Evolutionary conservation across 1,284 basidiomycete species (phyloP).

Genomic region (Ustilago sp.): DNA sequence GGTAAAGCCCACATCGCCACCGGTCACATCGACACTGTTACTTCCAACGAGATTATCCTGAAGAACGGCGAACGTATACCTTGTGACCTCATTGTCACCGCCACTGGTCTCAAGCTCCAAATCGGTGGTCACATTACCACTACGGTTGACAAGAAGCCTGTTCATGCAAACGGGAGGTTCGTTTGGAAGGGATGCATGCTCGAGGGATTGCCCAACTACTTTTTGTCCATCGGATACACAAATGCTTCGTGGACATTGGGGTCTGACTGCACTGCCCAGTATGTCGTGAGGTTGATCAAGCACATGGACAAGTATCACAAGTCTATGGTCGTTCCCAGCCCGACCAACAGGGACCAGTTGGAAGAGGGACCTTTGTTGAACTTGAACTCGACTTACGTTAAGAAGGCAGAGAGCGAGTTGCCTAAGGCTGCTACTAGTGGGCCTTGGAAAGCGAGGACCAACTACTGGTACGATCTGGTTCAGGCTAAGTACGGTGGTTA

Average conservation of each 20-base stretch:
- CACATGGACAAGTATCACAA: conserved; percentile 57
- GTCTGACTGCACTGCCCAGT: conserved; percentile 62
- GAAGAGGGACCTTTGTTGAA: conserved; percentile 55
- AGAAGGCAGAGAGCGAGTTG: conserved; percentile 54
- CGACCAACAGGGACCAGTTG: conserved; percentile 24
- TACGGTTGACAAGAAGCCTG: conserved; percentile 58
- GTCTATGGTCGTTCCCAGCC: conserved; percentile 31
- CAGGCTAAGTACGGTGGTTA: conserved; percentile 53
- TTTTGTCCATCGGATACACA: conserved; percentile 64
- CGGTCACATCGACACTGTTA: conserved; percentile 65
- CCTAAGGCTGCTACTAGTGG: conserved; percentile 60
- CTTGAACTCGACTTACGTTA: conserved; percentile 66
- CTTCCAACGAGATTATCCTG: conserved; percentile 56
- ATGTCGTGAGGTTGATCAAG: conserved; percentile 55
- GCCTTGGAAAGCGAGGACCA: conserved; percentile 56
- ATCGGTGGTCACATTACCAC: conserved; percentile 58
- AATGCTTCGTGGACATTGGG: conserved; percentile 69
- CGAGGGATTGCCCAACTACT: conserved; percentile 65
- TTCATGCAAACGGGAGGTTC: conserved; percentile 46
- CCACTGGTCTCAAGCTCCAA: conserved; percentile 66
- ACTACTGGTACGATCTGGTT: conserved; percentile 61
- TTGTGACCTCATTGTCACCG: conserved; percentile 68
- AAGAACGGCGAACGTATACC: conserved; percentile 61
- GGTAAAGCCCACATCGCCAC: conserved; percentile 68
- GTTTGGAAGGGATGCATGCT: conserved; percentile 68